Evolutionary conservation across 805 yeast genomes (phyloP), one percentile per base, ranked within the genome.

Genomic region (Candida ponderosae): DNA sequence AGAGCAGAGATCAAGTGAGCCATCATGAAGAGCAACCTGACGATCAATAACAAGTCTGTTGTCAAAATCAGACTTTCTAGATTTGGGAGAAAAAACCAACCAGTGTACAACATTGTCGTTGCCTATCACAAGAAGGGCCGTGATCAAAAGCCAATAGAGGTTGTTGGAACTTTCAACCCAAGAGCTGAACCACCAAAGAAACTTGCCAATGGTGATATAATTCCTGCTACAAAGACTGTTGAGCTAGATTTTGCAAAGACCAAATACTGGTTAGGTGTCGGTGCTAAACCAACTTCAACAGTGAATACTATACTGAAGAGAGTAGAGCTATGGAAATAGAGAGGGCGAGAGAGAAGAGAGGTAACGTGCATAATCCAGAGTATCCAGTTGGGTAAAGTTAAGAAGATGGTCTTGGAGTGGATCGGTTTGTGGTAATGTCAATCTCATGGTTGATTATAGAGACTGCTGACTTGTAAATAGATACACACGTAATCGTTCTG

Each of bases 221-320:
- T 65, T 29, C 62, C 70, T 43, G 84, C 89, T 11, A 68, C 72
- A 34, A 90, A 93, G 57, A 88, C 88, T 47, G 74, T 90, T 30
- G 73, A 79, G 47, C 65, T 93, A 28, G 97, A 93, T 56, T 88
- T 93, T 55, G 77, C 78, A 45, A 76, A 96, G 51, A 77, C 96
- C 5, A 87, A 87, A 59, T 93, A 93, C 62, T 93, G 98, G 98
- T 65, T 93, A 27, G 95, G 96, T 51, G 95, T 87, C 16, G 98
- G 98, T 11, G 97, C 97, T 1, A 95, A 85, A 56, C 95, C 96
- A 6, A 78, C 90, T 18, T 88, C 82, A 32, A 67, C 93, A 4
- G 95, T 90, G 11, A 72, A 77, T 3, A 76, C 76, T 46, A 63
- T 93, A 36, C 74, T 93, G 56, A 79, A 77, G 54, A 86, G 80